Conservation (phyloP, 2,329 filamentous ascomycete genomes). For the Pestalotiopsis sp. region DNA sequence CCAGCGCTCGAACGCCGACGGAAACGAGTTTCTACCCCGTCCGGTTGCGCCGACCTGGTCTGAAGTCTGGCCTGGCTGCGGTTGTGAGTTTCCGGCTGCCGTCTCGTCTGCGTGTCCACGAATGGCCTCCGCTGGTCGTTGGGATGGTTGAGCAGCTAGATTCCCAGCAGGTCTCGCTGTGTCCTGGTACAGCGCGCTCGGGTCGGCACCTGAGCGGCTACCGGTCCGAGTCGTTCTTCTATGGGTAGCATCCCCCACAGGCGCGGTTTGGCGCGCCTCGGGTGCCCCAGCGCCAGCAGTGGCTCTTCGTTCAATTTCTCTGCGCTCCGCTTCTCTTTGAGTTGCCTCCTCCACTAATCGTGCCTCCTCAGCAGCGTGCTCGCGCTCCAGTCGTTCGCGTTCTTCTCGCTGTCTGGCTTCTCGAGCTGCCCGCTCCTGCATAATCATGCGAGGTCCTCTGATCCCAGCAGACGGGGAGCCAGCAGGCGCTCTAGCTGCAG, state of each 20-base stretch:
- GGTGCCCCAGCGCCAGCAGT: conserved; percentile 40
- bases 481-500: conserved; percentile 52
- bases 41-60: conserved; percentile 33
- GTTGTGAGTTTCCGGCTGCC: conserved; percentile 34
- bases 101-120: conserved; percentile 22
- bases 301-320: conserved; percentile 41
- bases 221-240: conserved; percentile 22
- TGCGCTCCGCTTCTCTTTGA: conserved; percentile 62
- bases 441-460: conserved; percentile 85
- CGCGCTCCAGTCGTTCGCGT: conserved; percentile 53
- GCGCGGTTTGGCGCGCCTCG: conserved; percentile 20
- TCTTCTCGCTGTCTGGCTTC: conserved; percentile 72
- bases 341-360: conserved; percentile 58
- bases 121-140: conserved; percentile 25
- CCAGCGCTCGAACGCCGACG: conserved; percentile 97
- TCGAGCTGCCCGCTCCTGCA: conserved; percentile 81
- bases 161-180: conserved; percentile 20
- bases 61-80: conserved; percentile 29
- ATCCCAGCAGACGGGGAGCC: conserved; percentile 65
- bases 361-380: conserved; percentile 60
- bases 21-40: conserved; percentile 71
- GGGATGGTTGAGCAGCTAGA: conserved; percentile 25
- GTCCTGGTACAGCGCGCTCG: conserved; percentile 18
- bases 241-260: conserved; percentile 20
- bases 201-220: conserved; percentile 25